Conservation (phyloP, 441 rosid genomes). For the Populus hybrid region DNA sequence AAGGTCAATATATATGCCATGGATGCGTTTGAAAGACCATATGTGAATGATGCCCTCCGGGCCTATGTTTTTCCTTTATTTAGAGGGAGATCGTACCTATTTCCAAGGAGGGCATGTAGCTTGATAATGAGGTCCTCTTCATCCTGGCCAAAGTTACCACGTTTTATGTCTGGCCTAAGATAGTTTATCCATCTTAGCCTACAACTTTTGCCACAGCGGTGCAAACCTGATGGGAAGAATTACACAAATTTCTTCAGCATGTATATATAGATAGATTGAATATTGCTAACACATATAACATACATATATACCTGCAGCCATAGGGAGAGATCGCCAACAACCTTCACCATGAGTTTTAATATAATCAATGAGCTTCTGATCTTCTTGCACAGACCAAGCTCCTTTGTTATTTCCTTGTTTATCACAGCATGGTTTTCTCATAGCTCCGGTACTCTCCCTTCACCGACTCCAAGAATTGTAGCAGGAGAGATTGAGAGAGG, state of each 20-base stretch:
- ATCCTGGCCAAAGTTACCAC: slow-evolving; percentile 38
- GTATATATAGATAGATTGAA: background rate
- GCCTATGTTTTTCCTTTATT: background rate
- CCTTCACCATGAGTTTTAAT: slow-evolving; percentile 38
- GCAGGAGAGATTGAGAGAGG: background rate
- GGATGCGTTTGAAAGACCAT: background rate
- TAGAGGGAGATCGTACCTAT: slow-evolving; percentile 24
- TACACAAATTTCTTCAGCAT: background rate
- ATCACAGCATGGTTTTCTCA: slow-evolving; percentile 51
- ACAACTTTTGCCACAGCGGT: slow-evolving; percentile 45
- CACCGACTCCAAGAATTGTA: background rate
- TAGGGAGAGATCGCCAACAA: slow-evolving; percentile 44
- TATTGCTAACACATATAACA: too few relatives aligned
- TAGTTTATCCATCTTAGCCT: slow-evolving; percentile 46
- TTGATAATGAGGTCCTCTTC: slow-evolving; percentile 49
- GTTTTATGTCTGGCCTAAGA: slow-evolving; percentile 42
- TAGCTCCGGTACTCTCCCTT: background rate
- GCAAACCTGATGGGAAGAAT: slow-evolving; percentile 24
- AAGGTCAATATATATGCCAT: background rate
- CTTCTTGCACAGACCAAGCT: slow-evolving; percentile 44
- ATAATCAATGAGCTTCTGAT: slow-evolving; percentile 40
- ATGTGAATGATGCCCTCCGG: background rate
- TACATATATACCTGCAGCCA: slow-evolving; percentile 26
- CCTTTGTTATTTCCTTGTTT: slow-evolving; percentile 38
- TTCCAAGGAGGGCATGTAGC: slow-evolving; percentile 51